phyloP scores from a whole-genome alignment of 768 basidiomycete genomes.

The Tulasnella calospora region DNA sequence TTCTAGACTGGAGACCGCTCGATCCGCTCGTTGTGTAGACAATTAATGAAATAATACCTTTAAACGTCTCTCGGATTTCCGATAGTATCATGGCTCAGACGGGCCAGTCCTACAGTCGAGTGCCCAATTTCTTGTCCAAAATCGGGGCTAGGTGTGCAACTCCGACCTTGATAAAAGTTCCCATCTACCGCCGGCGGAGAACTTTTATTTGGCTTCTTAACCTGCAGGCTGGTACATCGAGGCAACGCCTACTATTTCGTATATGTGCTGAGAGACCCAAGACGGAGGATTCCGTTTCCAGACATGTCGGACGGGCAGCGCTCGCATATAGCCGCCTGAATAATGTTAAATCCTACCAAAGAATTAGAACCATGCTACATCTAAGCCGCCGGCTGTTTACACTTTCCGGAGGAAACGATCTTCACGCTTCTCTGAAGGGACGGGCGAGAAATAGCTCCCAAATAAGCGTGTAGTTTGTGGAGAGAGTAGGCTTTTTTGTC shows the following conservation, averaged over 20 bases:
- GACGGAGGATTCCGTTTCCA: background rate
- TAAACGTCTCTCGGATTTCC: background rate
- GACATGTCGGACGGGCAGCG: background rate
- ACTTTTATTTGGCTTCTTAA: too few species aligned
- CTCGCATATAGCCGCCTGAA: background rate
- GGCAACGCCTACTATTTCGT: background rate
- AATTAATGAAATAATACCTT: background rate
- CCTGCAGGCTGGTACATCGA: background rate
- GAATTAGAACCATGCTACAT: background rate
- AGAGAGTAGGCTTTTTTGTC: background rate
- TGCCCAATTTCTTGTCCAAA: too few species aligned
- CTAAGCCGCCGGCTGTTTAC: background rate
- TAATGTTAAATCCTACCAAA: background rate
- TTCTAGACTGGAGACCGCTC: too few species aligned
- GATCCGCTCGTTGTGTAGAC: too few species aligned
- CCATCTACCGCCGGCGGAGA: too few species aligned
- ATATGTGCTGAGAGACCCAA: background rate
- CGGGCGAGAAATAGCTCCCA: background rate
- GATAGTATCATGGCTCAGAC: background rate
- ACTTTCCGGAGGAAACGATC: background rate
- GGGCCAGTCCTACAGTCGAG: too few species aligned
- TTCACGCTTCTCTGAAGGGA: background rate
- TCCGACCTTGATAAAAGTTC: too few species aligned
- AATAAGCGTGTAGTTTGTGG: slow-evolving; percentile 4
- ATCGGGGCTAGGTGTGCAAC: too few species aligned